Percentiles rank a stretch among this genome's conserved stretches.
These are phyloP conservation scores for Quercus cerris DNA, from an alignment of 306 rosid genomes.

Conservation along the genomic window DNA sequence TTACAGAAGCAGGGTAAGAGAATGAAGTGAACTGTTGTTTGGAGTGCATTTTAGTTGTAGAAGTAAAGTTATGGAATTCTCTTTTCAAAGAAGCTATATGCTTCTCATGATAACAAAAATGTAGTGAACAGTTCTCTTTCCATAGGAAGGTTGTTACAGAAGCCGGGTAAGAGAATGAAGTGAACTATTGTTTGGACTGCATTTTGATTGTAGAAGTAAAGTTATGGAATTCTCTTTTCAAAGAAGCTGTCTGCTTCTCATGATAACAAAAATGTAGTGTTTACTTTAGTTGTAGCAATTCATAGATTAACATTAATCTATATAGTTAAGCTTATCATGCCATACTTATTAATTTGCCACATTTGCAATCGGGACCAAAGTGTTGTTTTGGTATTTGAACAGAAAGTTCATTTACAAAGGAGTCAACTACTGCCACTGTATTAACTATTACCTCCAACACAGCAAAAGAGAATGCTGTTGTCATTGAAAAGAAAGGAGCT, in stretches of 20 bases:
- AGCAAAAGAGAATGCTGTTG: constrained; percentile 30
- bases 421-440: constrained; percentile 27
- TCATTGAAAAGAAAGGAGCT: constrained; percentile 33
- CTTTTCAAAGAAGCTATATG: not conserved
- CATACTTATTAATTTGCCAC: not conserved
- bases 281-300: no score
- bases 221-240: not conserved
- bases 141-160: no score
- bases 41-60: not conserved
- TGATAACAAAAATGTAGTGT: not conserved
- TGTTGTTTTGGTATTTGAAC: constrained; percentile 35
- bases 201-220: not conserved
- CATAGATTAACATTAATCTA: no score
- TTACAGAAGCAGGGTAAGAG: no score
- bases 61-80: not conserved
- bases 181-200: not conserved
- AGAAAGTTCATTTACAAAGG: constrained; percentile 46
- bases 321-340: no score
- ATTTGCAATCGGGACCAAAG: constrained; percentile 3
- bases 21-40: not conserved
- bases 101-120: not conserved
- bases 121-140: no score
- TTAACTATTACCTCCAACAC: constrained; percentile 19
- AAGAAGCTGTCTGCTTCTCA: not conserved
- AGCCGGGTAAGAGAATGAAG: no score